phyloP scores from a whole-genome alignment of 805 yeast genomes.

The Vanderwaltozyma verrucispora region DNA sequence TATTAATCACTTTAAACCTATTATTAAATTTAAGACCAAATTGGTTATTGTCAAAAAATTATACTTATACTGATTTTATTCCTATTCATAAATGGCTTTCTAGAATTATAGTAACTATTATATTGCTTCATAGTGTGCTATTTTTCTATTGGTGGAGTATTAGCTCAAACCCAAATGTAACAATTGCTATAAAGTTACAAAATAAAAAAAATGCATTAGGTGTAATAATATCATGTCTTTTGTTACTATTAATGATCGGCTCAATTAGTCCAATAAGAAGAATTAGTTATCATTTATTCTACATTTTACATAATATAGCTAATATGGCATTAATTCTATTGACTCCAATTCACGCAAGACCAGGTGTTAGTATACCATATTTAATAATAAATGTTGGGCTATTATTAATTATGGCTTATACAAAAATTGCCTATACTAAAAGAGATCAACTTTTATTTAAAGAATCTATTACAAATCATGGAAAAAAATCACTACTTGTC shows the following conservation, averaged over 20 bases:
- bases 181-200: conserved; percentile 27
- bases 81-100: conserved; percentile 65
- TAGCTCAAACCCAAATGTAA: conserved; percentile 28
- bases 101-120: conserved; percentile 39
- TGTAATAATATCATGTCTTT: conserved; percentile 31
- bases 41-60: conserved; percentile 34
- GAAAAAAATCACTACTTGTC: conserved; percentile 15
- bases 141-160: conserved; percentile 40
- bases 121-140: conserved; percentile 42
- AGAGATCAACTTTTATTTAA: conserved; percentile 8
- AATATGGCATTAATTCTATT: conserved; percentile 36
- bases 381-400: conserved; percentile 15
- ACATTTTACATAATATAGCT: conserved; percentile 44
- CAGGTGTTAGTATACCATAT: conserved; percentile 40
- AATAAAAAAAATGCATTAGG: conserved; percentile 41
- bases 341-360: conserved; percentile 57
- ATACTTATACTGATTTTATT: conserved; percentile 41
- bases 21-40: conserved; percentile 47
- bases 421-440: conserved; percentile 9
- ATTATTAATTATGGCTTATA: conserved; percentile 6
- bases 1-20: conserved; percentile 47
- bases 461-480: conserved; percentile 6
- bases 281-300: conserved; percentile 42
- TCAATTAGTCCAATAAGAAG: conserved; percentile 43
- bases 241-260: conserved; percentile 32